These are phyloP conservation scores for Alternaria sp. DNA, from an alignment of 2,329 filamentous ascomycete species.

Conservation along the genomic window DNA sequence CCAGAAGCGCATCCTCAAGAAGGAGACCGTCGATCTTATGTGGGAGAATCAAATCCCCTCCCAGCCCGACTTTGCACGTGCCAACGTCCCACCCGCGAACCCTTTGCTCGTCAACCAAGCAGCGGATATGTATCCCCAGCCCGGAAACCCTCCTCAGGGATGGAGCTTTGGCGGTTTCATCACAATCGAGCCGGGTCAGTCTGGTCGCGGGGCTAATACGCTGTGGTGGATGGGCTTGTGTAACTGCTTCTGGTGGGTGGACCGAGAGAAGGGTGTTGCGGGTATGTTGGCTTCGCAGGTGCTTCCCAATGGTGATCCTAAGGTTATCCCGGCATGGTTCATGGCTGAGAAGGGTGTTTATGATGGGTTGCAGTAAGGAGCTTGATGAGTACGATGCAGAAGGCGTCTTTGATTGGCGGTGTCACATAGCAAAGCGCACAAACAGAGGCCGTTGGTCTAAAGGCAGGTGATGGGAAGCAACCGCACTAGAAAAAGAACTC, in stretches of 20 bases:
- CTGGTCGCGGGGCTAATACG: constrained; percentile 60
- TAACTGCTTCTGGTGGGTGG: constrained; percentile 69
- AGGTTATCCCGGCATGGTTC: constrained; percentile 43
- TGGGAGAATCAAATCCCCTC: constrained; percentile 67
- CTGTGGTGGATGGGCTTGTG: constrained; percentile 65
- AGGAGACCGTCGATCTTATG: constrained; percentile 67
- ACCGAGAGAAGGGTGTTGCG: constrained; percentile 64
- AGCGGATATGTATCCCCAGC: constrained; percentile 58
- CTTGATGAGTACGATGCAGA: neutral
- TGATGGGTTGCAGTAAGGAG: constrained; percentile 31
- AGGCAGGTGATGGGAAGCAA: neutral
- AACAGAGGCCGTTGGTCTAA: neutral
- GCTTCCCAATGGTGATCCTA: constrained; percentile 44
- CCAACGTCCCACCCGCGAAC: constrained; percentile 54
- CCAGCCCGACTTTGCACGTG: constrained; percentile 58
- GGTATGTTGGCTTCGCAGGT: constrained; percentile 18
- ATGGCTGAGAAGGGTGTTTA: constrained; percentile 47
- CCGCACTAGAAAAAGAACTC: neutral
- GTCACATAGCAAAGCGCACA: neutral
- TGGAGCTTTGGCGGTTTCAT: constrained; percentile 69
- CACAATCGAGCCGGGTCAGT: constrained; percentile 52
- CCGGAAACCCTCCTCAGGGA: constrained; percentile 63
- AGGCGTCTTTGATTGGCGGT: neutral
- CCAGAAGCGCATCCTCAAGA: constrained; percentile 59
- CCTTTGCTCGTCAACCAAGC: constrained; percentile 56